Conservation (phyloP, 768 basidiomycete species). For the Tylopilus balloui region DNA sequence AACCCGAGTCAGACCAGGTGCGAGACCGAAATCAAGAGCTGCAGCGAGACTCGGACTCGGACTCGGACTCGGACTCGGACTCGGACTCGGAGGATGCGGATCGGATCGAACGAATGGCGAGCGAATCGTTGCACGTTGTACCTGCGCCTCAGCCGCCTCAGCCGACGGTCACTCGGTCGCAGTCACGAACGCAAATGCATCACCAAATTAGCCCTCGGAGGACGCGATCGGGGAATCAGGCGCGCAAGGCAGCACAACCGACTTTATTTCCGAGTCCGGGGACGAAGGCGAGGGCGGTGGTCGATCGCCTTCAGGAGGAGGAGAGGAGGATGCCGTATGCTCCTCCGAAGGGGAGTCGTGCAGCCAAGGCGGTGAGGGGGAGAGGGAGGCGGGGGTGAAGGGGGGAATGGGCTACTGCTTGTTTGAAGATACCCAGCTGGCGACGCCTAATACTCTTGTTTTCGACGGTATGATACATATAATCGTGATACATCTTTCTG, state of each 20-base stretch:
- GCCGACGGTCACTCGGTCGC: conserved; percentile 10
- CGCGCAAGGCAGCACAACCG: background rate
- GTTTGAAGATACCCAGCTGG: no score
- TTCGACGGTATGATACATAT: no score
- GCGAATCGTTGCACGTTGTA: background rate
- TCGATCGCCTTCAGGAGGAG: conserved; percentile 9
- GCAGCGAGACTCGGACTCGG: background rate
- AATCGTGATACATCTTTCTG: no score
- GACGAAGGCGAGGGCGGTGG: conserved; percentile 11
- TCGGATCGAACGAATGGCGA: conserved; percentile 17
- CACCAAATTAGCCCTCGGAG: conserved; percentile 1
- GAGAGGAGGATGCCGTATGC: conserved; percentile 2
- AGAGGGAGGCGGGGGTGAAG: background rate
- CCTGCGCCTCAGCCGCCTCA: background rate
- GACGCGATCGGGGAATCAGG: conserved; percentile 6
- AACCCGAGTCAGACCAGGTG: background rate
- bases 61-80: background rate
- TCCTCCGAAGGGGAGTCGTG: conserved; percentile 14
- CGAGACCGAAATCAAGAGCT: background rate
- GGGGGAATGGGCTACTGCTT: no score
- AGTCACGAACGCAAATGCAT: background rate
- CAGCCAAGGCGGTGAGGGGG: conserved; percentile 5
- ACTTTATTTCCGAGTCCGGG: conserved; percentile 15
- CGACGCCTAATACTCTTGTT: no score
- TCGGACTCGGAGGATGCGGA: conserved; percentile 6